phyloP scores from a whole-genome alignment of 805 yeast species.

The Jamesozyma jinghongensis region DNA sequence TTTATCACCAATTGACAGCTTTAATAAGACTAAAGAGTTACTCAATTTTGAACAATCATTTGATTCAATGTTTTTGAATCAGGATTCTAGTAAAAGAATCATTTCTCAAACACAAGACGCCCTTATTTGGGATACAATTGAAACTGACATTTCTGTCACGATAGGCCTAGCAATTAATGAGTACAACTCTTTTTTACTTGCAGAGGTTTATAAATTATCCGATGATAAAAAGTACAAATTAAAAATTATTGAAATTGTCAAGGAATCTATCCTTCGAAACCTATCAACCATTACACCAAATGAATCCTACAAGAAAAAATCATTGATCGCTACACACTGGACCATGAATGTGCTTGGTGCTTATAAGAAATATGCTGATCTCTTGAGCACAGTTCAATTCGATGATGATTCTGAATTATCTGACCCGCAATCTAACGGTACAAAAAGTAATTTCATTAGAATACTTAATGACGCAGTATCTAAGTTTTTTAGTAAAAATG shows the following conservation, averaged over 20 bases:
- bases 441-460: background rate
- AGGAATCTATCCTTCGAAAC: slow-evolving; percentile 12
- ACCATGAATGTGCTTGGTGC: slow-evolving; percentile 46
- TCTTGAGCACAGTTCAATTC: slow-evolving; percentile 37
- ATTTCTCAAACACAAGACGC: slow-evolving; percentile 14
- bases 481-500: slow-evolving; percentile 44
- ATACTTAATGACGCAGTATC: slow-evolving; percentile 45
- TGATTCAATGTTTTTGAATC: slow-evolving; percentile 13
- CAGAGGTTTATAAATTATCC: slow-evolving; percentile 13
- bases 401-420: background rate
- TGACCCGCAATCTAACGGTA: slow-evolving; percentile 21
- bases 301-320: slow-evolving; percentile 3
- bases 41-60: slow-evolving; percentile 51
- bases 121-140: slow-evolving; percentile 17
- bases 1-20: slow-evolving; percentile 45
- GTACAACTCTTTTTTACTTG: slow-evolving; percentile 8
- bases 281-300: slow-evolving; percentile 6
- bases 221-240: slow-evolving; percentile 8
- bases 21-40: slow-evolving; percentile 43
- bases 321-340: slow-evolving; percentile 53
- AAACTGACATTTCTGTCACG: slow-evolving; percentile 6
- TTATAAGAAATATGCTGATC: slow-evolving; percentile 40
- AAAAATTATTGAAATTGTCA: slow-evolving; percentile 10
- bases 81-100: slow-evolving; percentile 19
- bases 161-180: slow-evolving; percentile 9